phyloP scores from a whole-genome alignment of 139 green algal genomes.

The Chlamydomonas sp. region DNA sequence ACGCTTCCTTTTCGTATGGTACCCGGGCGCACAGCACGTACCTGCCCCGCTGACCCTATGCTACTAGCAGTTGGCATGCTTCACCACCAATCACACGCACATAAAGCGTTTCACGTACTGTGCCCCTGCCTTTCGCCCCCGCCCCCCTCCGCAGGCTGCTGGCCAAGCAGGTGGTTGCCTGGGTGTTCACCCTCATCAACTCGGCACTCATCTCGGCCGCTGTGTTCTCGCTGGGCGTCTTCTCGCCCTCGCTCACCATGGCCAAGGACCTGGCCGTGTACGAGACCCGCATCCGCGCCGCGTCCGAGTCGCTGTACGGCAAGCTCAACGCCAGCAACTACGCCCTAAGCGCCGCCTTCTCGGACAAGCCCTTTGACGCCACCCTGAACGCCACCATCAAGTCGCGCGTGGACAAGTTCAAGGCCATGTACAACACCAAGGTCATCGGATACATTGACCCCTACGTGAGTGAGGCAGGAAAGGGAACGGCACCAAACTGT shows the following conservation, averaged over 20 bases:
- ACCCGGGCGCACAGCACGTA: too few species aligned
- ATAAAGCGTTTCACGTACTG: too few species aligned
- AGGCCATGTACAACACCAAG: conserved; percentile 2
- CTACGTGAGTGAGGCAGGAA: neutral
- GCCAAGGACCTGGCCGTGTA: conserved; percentile 23
- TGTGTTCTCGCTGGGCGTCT: conserved; percentile 20
- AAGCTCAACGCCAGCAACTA: conserved; percentile 4
- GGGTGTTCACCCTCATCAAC: conserved; percentile 35
- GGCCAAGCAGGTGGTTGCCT: conserved; percentile 34
- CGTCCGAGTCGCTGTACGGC: neutral
- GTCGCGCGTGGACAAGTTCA: neutral
- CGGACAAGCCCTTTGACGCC: neutral
- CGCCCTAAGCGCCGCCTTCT: neutral
- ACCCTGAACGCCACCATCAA: conserved; percentile 2
- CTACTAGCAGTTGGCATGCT: too few species aligned
- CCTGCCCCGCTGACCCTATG: too few species aligned
- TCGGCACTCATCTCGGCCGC: conserved; percentile 17
- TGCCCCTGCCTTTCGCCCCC: neutral
- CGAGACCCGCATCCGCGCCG: neutral
- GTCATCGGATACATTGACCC: conserved; percentile 24
- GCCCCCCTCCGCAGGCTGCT: conserved; percentile 5
- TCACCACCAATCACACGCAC: too few species aligned
- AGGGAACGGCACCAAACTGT: too few species aligned
- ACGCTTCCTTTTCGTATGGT: too few species aligned
- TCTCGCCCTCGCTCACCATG: conserved; percentile 26